Base-by-base conservation (phyloP, 1,284 basidiomycete genomes). In the Microstroma glucosiphilum region DNA sequence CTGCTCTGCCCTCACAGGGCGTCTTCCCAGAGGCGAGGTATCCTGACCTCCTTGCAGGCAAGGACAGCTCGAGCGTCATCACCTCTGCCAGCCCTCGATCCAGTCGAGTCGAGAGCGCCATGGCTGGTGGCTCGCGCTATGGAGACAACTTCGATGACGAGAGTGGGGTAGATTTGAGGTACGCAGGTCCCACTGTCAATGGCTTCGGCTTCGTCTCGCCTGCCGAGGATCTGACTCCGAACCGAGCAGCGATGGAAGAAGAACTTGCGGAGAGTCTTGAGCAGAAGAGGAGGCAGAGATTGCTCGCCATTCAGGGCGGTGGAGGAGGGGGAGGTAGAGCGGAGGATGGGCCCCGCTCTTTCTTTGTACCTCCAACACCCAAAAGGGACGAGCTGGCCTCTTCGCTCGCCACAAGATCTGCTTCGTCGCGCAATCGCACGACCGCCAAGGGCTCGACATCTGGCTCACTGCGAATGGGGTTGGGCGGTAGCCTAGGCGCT, bases 191-290 rank as follows among this genome's bases (percentile, higher is more conserved):
- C 0, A 65, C 60, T 11, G 69, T 77, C 12, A 63, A 61, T 40
- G 75, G 73, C 6, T 77, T 69, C 46, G 66, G 67, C 11, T 77
- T 74, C 48, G 73, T 77, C 12, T 67, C 63, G 2, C 70, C 71
- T 2, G 41, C 11, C 58, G 62, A 12, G 63, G 64, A 2, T 57
- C 65, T 1, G 30, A 64, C 54, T 59, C 65, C 25, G 53, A 70
- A 43, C 57, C 61, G 12, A 60, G 68, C 43, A n/a, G n/a, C 17
- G 17, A n/a, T 15, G 30, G 25, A 12, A 49, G 48, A 7, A 40
- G 13, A 15, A 25, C 46, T 19, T 6, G 51, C 51, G 26, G 51
- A 54, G n/a, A 17, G 51, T 53, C 6, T 58, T 53, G 43, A 53
- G 19, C 13, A 58, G 26, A 40, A 19, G 40, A 30, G 55, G n/a